A percentile compares a stretch with the other conserved stretches of the same genome.
Conservation (phyloP, 805 yeast species). For the Blastobotrys robertii region DNA sequence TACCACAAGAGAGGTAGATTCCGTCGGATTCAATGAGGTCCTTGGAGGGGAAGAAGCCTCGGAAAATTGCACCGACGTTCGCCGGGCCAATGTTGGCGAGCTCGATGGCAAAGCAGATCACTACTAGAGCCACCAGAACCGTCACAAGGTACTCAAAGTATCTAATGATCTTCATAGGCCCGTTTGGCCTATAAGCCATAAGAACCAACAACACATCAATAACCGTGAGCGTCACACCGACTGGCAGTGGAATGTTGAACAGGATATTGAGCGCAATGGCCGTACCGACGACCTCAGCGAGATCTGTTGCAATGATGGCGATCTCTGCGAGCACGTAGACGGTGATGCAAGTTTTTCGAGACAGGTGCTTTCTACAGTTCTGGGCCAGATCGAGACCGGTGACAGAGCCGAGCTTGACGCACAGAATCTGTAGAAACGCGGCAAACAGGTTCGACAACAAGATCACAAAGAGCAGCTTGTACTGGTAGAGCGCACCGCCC, state of each 20-base stretch:
- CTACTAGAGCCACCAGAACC: slow-evolving; percentile 59
- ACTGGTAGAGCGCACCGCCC: slow-evolving; percentile 75
- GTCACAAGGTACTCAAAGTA: slow-evolving; percentile 72
- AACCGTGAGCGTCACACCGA: slow-evolving; percentile 73
- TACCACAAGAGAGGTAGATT: slow-evolving; percentile 67
- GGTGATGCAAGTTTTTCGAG: slow-evolving; percentile 51
- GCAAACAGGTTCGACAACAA: slow-evolving; percentile 78
- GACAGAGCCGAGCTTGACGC: slow-evolving; percentile 79
- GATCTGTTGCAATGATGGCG: slow-evolving; percentile 85
- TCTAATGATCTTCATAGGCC: slow-evolving; percentile 64
- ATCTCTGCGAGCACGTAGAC: slow-evolving; percentile 69
- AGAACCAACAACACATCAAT: slow-evolving; percentile 72
- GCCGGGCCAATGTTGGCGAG: slow-evolving; percentile 40
- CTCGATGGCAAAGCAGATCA: slow-evolving; percentile 64
- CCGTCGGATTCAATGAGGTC: slow-evolving; percentile 54
- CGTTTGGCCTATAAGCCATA: slow-evolving; percentile 69
- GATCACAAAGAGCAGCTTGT: slow-evolving; percentile 60
- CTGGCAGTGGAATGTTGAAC: slow-evolving; percentile 59
- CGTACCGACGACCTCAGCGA: slow-evolving; percentile 92
- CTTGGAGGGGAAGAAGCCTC: slow-evolving; percentile 65
- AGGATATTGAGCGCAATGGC: slow-evolving; percentile 77
- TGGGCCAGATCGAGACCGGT: slow-evolving; percentile 86
- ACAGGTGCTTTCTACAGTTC: slow-evolving; percentile 65
- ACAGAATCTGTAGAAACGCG: slow-evolving; percentile 67
- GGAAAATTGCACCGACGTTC: slow-evolving; percentile 40